phyloP scores from a whole-genome alignment of 345 rosid genomes.

The Fremontodendron californicum region DNA sequence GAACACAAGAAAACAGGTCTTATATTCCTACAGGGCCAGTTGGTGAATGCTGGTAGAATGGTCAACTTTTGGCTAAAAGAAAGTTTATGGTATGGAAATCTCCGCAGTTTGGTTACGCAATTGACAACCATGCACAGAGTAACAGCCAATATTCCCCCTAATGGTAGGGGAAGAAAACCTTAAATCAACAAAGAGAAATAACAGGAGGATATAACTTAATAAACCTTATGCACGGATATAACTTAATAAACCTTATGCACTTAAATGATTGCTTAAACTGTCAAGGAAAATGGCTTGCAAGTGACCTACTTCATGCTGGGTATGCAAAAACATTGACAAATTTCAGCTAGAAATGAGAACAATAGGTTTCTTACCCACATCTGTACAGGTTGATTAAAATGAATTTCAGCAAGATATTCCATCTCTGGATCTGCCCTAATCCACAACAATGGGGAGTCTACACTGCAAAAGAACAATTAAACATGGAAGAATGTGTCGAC shows the following conservation, averaged over 20 bases:
- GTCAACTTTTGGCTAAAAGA: neutral
- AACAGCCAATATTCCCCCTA: neutral
- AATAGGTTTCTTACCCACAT: conserved; percentile 84
- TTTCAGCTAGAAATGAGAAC: neutral
- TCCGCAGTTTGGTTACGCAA: neutral
- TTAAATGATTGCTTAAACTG: neutral
- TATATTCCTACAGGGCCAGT: neutral
- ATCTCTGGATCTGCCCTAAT: conserved; percentile 97
- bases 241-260: neutral
- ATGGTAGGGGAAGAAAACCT: neutral
- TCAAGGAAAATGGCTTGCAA: neutral
- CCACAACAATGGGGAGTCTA: conserved; percentile 93
- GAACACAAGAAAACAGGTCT: conserved; percentile 1
- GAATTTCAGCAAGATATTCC: conserved; percentile 95
- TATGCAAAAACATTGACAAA: conserved; percentile 4
- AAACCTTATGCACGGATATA: too few relatives aligned
- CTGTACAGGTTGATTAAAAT: conserved; percentile 96
- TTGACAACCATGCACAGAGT: neutral
- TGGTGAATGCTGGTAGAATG: neutral
- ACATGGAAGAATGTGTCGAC: neutral
- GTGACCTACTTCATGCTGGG: neutral
- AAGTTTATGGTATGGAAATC: neutral
- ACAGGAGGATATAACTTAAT: neutral
- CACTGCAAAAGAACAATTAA: conserved; percentile 46
- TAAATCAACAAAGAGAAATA: neutral